Evolutionary conservation across 352 stramenopile genomes (phyloP), one percentile per base, ranked within the genome.

Genomic region (Peronospora destructor): DNA sequence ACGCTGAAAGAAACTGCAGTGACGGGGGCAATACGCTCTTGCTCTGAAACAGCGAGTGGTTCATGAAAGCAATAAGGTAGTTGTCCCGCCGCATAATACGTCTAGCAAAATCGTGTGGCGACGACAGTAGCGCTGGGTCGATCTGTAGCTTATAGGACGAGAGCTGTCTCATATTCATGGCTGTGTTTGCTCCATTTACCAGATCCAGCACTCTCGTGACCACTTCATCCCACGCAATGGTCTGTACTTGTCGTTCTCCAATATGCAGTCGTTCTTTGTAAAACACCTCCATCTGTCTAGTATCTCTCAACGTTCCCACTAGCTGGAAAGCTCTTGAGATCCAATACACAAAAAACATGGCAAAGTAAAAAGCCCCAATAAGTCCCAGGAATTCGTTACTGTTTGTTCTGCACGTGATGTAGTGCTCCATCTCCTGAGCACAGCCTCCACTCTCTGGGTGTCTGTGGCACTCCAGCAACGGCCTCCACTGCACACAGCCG

Each of bases 51-150:
- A 98, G 66, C 21, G 84, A 68, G 45, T 94, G 76, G 70, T 98
- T 98, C 73, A 99, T 96, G 57, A 98, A 94, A 9, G 93, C 94
- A 49, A 99, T 96, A 13, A 99, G 62, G 65, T 98, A 99, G 69
- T 99, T 99, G 46, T 99, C 95, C 36, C 95, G 89, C 4, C 96
- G 84, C 84, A 99, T 96, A 65, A 99, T 98, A 39, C 97, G 88
- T 49, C 91, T 74, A 0, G 95, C 93, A 53, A 98, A 87, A 55
- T 96, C 84, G 21, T 96, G 86, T 6, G 86, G 70, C 23, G 78
- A 86, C 25, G 69, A 67, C 12, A 93, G 53, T 37, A 95, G 59
- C 35, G 68, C 53, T 39, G 90, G 84, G 19, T 92, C 69, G 44
- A 94, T 76, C 40, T 93, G 83, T 19, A 96, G 66, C 40, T 71